Evolutionary conservation across 345 rosid genomes (phyloP).

Genomic region (Corchorus olitorius): DNA sequence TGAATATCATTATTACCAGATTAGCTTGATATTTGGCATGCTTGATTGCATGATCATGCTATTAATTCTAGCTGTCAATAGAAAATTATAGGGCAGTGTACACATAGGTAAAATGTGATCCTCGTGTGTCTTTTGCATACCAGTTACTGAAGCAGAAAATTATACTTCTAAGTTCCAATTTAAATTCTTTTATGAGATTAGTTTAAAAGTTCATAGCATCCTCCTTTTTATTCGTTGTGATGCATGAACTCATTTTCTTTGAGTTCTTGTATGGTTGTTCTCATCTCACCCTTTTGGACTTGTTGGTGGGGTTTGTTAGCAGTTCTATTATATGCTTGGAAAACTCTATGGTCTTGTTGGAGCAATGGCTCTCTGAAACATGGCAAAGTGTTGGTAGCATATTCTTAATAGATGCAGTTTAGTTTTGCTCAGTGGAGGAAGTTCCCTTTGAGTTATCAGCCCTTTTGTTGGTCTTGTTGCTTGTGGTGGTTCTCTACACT

Average conservation of each 20-base stretch:
- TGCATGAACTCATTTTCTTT: background rate
- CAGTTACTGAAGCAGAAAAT: background rate
- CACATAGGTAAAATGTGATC: background rate
- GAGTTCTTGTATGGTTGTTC: background rate
- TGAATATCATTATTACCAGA: background rate
- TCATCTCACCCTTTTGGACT: background rate
- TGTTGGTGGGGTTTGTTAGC: too few relatives aligned
- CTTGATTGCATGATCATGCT: background rate
- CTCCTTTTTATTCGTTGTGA: background rate
- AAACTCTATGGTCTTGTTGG: too few relatives aligned
- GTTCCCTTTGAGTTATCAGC: too few relatives aligned
- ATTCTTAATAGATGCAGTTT: too few relatives aligned
- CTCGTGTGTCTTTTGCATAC: background rate
- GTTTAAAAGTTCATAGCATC: background rate
- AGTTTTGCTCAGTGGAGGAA: too few relatives aligned
- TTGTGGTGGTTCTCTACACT: background rate
- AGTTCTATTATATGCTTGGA: too few relatives aligned
- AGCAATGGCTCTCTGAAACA: too few relatives aligned
- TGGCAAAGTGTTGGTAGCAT: too few relatives aligned
- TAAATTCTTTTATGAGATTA: background rate
- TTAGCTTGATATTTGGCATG: conserved; percentile 3
- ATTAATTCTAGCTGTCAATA: background rate
- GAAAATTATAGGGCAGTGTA: background rate
- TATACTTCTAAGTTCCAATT: background rate
- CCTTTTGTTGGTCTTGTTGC: too few relatives aligned